Percentiles rank a stretch among this genome's conserved stretches.
Conservation (phyloP, 108 stramenopile species). For the Pinguiococcus pyrenoidosus region DNA sequence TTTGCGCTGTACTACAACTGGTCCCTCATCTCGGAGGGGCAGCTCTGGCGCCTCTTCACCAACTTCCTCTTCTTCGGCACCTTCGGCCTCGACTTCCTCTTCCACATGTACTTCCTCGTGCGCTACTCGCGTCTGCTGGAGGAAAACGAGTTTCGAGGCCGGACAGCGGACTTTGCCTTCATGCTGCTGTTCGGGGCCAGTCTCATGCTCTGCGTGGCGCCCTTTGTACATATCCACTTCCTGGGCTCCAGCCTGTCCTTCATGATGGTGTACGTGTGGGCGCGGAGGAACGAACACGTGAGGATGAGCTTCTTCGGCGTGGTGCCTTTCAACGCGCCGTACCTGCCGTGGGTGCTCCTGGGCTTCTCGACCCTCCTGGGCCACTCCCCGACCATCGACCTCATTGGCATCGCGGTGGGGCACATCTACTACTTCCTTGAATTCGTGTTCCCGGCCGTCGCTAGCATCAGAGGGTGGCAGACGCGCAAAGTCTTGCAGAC, state of each 20-base stretch:
- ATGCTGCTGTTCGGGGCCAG: constrained; percentile 75
- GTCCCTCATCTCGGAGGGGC: constrained; percentile 43
- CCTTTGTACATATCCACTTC: constrained; percentile 47
- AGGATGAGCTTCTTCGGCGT: constrained; percentile 84
- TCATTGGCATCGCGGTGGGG: constrained; percentile 88
- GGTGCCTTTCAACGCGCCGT: constrained; percentile 82
- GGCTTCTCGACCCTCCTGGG: constrained; percentile 63
- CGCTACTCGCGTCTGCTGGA: constrained; percentile 87
- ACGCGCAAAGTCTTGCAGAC: constrained; percentile 3
- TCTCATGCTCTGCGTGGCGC: constrained; percentile 60
- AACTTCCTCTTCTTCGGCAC: constrained; percentile 92
- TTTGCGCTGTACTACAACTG: constrained; percentile 83
- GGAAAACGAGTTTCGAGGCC: constrained; percentile 85
- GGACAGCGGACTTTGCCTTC: constrained; percentile 73
- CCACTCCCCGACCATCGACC: constrained; percentile 57
- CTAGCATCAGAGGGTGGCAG: constrained; percentile 73
- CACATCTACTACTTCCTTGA: constrained; percentile 93
- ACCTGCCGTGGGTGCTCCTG: constrained; percentile 89
- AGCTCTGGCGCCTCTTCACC: constrained; percentile 87
- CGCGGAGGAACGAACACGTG: constrained; percentile 40
- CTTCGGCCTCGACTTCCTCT: constrained; percentile 88
- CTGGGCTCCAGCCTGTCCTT: constrained; percentile 82
- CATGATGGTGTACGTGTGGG: constrained; percentile 98
- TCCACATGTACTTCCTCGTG: constrained; percentile 96
- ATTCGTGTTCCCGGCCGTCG: constrained; percentile 82